Evolutionary conservation across 441 rosid genomes (phyloP), one percentile per base, ranked within the genome.

Genomic region (Rhodomyrtus psidioides): DNA sequence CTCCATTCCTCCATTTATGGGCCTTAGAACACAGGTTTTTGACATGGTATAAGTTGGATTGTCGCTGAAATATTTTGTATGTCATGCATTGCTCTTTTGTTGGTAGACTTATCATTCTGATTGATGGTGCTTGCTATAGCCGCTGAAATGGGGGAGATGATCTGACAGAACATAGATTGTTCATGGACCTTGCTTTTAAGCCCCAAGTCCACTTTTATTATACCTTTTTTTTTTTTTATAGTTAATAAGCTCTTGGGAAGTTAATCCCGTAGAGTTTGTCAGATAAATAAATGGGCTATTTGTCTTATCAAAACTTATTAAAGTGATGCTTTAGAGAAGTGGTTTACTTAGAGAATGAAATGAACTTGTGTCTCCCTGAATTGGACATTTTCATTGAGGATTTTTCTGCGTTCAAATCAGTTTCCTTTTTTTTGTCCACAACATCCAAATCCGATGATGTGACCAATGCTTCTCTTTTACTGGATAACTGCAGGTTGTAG

Each of bases 401-500:
- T 10, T 70, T 70, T 70, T 6, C n/a, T 70, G 79, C 5, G 2
- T 70, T 39, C 49, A 21, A 65, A 19, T 65, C 23, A 21, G 56
- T 54, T 17, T 34, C 12, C 9, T 28, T 62, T 28, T 28, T 21
- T 21, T 70, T 1, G n/a, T 70, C n/a, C 42, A 39, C 26, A 39
- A 39, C 49, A 21, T 46, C 39, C 49, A 81, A 62, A 28, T 87
- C 62, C 56, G 85, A 49, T 75, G n/a, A 57, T 76, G 84, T 89
- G 88, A 92, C 88, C 13, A 27, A 65, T 49, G 85, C 58, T 88
- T 89, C 55, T 87, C 84, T 83, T 90, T 85, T 87, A 70, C 88
- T 84, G 81, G 87, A 60, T 88, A 26, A 89, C 85, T 94, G 95
- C 98, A 96, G 98, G 95, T 90, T 90, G 84, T 86, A 87, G 85